These are phyloP conservation scores for Fusarium marasasianum DNA, from an alignment of 2,329 filamentous ascomycete species.

Conservation along the genomic window DNA sequence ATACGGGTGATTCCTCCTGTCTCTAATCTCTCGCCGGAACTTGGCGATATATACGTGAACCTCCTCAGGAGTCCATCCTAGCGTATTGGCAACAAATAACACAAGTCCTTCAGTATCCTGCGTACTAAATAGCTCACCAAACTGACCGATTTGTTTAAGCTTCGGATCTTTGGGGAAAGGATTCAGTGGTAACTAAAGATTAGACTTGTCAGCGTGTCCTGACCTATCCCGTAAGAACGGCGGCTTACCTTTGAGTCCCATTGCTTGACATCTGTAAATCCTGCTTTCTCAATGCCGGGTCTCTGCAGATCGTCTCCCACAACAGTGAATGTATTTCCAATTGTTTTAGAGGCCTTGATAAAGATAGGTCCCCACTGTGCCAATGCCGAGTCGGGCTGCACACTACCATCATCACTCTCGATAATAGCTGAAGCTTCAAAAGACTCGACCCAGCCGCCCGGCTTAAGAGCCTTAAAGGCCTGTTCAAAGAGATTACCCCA, in stretches of 20 bases:
- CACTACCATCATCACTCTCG: conserved; percentile 18
- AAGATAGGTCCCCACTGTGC: conserved; percentile 28
- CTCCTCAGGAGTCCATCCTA: conserved; percentile 23
- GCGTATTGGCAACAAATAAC: conserved; percentile 24
- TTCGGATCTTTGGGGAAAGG: conserved; percentile 29
- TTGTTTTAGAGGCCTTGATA: conserved; percentile 21
- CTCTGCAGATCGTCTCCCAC: conserved; percentile 20
- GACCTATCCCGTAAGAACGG: accelerated
- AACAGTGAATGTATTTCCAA: conserved; percentile 31
- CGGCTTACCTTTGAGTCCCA: conserved; percentile 23
- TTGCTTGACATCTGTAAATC: conserved; percentile 27
- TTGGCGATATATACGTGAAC: conserved; percentile 25
- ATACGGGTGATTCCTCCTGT: conserved; percentile 23
- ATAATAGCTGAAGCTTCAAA: conserved; percentile 26
- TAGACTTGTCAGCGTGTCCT: not conserved
- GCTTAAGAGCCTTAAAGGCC: conserved; percentile 21
- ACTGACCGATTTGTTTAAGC: conserved; percentile 31
- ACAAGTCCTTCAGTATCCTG: conserved; percentile 33
- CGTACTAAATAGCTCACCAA: conserved; percentile 28
- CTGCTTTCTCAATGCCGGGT: conserved; percentile 12
- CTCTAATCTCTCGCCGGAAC: conserved; percentile 20
- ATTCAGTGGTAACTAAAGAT: conserved; percentile 9
- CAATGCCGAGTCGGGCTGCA: conserved; percentile 24
- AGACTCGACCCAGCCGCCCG: conserved; percentile 24
- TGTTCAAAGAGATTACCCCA: conserved; percentile 17